Base-by-base conservation (phyloP, 225 moss, liverwort and hornwort species). In the Pseudoscleropodium purum region DNA sequence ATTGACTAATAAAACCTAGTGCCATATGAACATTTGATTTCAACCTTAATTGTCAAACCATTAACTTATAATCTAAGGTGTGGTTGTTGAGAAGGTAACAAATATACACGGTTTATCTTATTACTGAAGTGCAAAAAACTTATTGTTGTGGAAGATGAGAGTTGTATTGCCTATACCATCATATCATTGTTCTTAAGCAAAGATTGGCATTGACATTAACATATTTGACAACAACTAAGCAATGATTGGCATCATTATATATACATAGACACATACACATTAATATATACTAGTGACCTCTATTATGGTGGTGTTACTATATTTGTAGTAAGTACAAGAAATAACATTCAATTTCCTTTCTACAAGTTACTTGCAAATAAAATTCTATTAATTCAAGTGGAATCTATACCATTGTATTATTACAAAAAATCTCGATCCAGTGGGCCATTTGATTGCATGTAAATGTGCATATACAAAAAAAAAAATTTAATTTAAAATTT, bases 91-190 rank as follows among this genome's bases (percentile, higher is more conserved):
- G 3, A 76, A 7, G 45, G 36, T 39, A 18, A 27, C 0, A 21
- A 3, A 64, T 68, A 3, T 85, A 89, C 92, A 92, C 47, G 89
- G 92, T 85, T 19, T 82, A 29, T 91, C 89, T 59, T 67, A 83
- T 86, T 96, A 96, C 19, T 91, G 75, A 43, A 87, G 79, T 1
- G 68, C 87, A 79, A 87, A 57, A 79, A 87, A 68, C 87, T 87
- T 87, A 11, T 79, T 79, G 79, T 87, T 87, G 17, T 79, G 79
- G 43, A 87, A 87, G 66, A 79, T 9, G 1, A 87, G 82, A 69
- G 90, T 66, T 33, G 94, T 93, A 59, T 96, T 96, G 9, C 70
- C 91, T 95, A 90, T 90, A 87, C 51, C 52, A 70, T 52, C 49
- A 65, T 9, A 24, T 74, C 49, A 74, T 14, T 33, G 1, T 64